Conservation (phyloP, 2,329 filamentous ascomycete species). For the Penicillium brevicompactum region DNA sequence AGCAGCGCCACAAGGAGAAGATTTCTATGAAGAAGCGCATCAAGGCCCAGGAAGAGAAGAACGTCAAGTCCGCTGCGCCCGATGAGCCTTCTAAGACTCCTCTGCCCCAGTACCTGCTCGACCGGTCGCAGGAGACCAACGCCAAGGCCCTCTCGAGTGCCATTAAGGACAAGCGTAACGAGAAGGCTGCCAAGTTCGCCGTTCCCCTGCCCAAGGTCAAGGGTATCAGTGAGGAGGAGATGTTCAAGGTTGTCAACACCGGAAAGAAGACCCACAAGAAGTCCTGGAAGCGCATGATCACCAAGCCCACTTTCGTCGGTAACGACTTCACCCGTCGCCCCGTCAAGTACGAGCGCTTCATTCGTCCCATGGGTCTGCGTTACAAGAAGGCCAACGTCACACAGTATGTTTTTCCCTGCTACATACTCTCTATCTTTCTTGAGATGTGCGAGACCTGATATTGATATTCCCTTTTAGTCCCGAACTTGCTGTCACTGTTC, state of each 20-base stretch:
- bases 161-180: conserved; percentile 93
- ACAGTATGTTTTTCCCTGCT: conserved; percentile 31
- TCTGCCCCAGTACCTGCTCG: conserved; percentile 89
- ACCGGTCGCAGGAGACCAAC: conserved; percentile 70
- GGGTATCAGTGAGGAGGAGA: conserved; percentile 92
- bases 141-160: conserved; percentile 77
- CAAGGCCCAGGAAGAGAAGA: conserved; percentile 92
- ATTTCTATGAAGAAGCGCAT: conserved; percentile 96
- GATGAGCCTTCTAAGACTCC: conserved; percentile 76
- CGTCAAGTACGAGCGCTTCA: conserved; percentile 74
- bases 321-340: conserved; percentile 86
- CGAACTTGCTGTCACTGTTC: conserved; percentile 82
- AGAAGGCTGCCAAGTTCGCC: conserved; percentile 90
- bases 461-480: conserved; percentile 45
- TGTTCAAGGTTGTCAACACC: conserved; percentile 96
- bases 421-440: not conserved
- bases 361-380: conserved; percentile 73
- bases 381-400: conserved; percentile 78
- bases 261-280: conserved; percentile 94
- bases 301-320: conserved; percentile 86
- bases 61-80: conserved; percentile 81
- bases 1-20: conserved; percentile 96
- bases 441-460: conserved; percentile 3
- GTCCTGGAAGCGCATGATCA: conserved; percentile 67
- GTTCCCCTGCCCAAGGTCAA: conserved; percentile 93